phyloP scores from a whole-genome alignment of 2,329 filamentous ascomycete genomes.

The Didymella glomerata region DNA sequence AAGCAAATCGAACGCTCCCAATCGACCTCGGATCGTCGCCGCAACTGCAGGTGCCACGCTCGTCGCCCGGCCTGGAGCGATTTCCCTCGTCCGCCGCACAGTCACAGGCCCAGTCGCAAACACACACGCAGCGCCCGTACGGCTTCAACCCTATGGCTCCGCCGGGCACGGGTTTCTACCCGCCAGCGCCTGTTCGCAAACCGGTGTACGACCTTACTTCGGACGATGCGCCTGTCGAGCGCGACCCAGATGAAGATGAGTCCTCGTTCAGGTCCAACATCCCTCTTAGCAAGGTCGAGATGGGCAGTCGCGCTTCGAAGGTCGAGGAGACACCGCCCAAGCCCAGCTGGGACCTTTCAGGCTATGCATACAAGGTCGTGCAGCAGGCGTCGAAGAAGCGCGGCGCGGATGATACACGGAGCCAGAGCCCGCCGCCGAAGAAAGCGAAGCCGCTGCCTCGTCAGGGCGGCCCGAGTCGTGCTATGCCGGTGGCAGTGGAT shows the following conservation, averaged over 20 bases:
- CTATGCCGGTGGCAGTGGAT: conserved; percentile 46
- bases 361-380: conserved; percentile 34
- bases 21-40: conserved; percentile 32
- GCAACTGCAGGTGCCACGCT: conserved; percentile 84
- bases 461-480: conserved; percentile 47
- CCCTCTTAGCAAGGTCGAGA: conserved; percentile 64
- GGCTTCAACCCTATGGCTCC: conserved; percentile 75
- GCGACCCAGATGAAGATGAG: conserved; percentile 55
- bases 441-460: conserved; percentile 33
- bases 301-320: conserved; percentile 30
- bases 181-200: conserved; percentile 51
- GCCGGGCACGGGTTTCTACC: conserved; percentile 73
- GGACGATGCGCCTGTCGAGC: conserved; percentile 62
- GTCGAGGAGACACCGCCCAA: conserved; percentile 50
- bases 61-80: conserved; percentile 70
- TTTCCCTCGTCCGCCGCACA: conserved; percentile 53
- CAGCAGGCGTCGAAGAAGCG: conserved; percentile 39
- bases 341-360: conserved; percentile 38
- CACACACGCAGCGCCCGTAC: conserved; percentile 76
- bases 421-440: conserved; percentile 34
- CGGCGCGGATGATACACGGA: conserved; percentile 26
- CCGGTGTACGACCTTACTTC: conserved; percentile 51
- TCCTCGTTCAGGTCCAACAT: conserved; percentile 61
- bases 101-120: conserved; percentile 38
- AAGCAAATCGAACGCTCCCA: conserved; percentile 42